Evolutionary conservation across 75 land plant genomes (phyloP).

Genomic region (Cunninghamia lanceolata): DNA sequence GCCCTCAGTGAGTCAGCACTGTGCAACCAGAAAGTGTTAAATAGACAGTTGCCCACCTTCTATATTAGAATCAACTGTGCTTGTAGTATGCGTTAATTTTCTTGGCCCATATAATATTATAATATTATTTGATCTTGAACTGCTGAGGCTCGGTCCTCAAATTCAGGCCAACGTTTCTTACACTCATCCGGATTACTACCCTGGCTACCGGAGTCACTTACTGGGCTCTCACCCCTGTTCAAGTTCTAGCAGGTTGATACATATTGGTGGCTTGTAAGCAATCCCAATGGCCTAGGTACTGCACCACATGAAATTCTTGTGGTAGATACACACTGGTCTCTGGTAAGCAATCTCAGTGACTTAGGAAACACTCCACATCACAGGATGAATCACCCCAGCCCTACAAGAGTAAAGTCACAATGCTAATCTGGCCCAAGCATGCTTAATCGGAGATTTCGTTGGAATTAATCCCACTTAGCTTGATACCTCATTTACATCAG

Average conservation of each 20-base stretch:
- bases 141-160: not conserved
- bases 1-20: not conserved
- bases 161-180: not conserved
- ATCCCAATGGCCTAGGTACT: not conserved
- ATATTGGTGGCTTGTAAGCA: not conserved
- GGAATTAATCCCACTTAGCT: not conserved
- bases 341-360: not conserved
- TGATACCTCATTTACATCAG: not conserved
- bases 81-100: not conserved
- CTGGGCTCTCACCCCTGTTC: not conserved
- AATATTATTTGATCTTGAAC: not conserved
- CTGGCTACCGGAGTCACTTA: not conserved
- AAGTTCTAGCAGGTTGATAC: not conserved
- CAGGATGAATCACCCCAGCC: no score
- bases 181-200: not conserved
- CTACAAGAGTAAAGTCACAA: not conserved
- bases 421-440: not conserved
- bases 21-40: not conserved
- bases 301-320: not conserved
- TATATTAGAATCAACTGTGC: not conserved
- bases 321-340: not conserved
- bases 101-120: not conserved
- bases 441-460: not conserved
- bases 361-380: not conserved
- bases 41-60: not conserved